A percentile compares a stretch with the other conserved stretches of the same genome.
Conservation (phyloP, 2,329 filamentous ascomycete genomes). For the Zasmidium cellare region DNA sequence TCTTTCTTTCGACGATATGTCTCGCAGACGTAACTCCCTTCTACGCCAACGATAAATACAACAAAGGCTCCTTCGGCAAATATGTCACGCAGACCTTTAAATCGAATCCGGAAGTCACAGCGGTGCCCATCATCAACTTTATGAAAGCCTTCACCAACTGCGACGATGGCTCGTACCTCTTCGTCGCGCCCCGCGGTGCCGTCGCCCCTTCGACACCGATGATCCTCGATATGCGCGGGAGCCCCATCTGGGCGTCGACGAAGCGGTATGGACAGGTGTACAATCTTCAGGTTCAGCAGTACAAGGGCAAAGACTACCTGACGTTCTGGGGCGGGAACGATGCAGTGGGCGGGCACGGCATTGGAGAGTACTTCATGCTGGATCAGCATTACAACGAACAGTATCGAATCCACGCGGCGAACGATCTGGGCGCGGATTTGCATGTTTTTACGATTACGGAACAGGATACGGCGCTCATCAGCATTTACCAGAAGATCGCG, state of each 20-base stretch:
- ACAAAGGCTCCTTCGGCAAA: conserved; percentile 36
- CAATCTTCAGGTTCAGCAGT: conserved; percentile 48
- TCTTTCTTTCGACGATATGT: not conserved
- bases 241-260: conserved; percentile 21
- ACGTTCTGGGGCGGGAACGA: conserved; percentile 53
- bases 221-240: conserved; percentile 18
- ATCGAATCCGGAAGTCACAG: conserved; percentile 34
- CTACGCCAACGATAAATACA: conserved; percentile 30
- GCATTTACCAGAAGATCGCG: conserved; percentile 35
- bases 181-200: conserved; percentile 29
- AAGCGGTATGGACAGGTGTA: conserved; percentile 39
- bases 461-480: conserved; percentile 44
- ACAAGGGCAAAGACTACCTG: conserved; percentile 46
- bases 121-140: conserved; percentile 33
- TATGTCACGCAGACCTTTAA: conserved; percentile 38
- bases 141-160: conserved; percentile 32
- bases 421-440: conserved; percentile 39
- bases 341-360: conserved; percentile 49
- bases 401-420: conserved; percentile 40
- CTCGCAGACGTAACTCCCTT: conserved; percentile 21
- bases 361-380: conserved; percentile 49
- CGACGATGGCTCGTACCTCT: conserved; percentile 32
- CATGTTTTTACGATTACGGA: conserved; percentile 45
- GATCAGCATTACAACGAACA: conserved; percentile 33
- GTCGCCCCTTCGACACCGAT: conserved; percentile 16